Conservation (phyloP, 202 grass and related monocot genomes). For the Hordeum pubiflorum region DNA sequence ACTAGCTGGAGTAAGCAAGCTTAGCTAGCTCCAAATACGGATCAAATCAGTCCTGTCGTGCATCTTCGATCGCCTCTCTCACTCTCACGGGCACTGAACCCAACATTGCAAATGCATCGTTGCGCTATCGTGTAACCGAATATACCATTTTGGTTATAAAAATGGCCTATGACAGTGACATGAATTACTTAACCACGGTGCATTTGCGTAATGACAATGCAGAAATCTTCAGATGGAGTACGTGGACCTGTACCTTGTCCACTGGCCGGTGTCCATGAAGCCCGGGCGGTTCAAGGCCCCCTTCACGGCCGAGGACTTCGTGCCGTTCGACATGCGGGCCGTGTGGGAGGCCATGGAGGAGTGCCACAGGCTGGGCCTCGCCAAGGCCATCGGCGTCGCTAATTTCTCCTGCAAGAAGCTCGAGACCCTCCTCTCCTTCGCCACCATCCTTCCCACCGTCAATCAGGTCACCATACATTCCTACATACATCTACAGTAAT, state of each 20-base stretch:
- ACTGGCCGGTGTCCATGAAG: slow-evolving; percentile 52
- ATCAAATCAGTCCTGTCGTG: not conserved
- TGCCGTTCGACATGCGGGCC: slow-evolving; percentile 43
- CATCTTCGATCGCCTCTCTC: not conserved
- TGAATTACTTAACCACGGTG: not conserved
- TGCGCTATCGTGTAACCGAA: not conserved
- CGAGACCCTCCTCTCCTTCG: slow-evolving; percentile 46
- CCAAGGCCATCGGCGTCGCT: slow-evolving; percentile 58
- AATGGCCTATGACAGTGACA: not conserved
- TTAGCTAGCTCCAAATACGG: not conserved
- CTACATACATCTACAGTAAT: no score
- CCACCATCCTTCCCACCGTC: slow-evolving; percentile 49
- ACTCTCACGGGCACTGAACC: not conserved
- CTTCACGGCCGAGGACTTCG: slow-evolving; percentile 41
- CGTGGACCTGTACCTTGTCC: slow-evolving; percentile 67
- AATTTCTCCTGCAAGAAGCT: slow-evolving; percentile 85
- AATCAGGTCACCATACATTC: slow-evolving; percentile 37
- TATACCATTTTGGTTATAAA: not conserved
- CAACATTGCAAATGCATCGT: not conserved
- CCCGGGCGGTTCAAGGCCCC: slow-evolving; percentile 25
- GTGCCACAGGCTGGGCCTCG: slow-evolving; percentile 50
- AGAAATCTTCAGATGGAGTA: slow-evolving; percentile 70
- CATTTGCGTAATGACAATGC: not conserved
- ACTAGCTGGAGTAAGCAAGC: not conserved
- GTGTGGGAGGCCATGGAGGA: slow-evolving; percentile 83